Base-by-base conservation (phyloP, 1,284 basidiomycete genomes). In the Phaffia rhodozyma region DNA sequence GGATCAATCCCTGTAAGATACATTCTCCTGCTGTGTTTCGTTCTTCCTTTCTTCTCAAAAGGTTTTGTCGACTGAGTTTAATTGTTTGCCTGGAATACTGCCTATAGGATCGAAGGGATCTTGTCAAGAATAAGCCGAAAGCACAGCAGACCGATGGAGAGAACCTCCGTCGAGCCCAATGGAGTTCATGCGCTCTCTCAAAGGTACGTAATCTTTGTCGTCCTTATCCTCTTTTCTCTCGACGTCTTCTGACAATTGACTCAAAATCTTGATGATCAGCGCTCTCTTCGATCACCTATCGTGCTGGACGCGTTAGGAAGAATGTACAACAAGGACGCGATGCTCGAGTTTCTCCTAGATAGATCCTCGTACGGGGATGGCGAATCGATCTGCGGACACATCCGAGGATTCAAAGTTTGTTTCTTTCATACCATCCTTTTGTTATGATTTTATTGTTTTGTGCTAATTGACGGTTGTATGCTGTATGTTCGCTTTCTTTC, bases 271-370 rank as follows among this genome's bases (percentile, higher is more conserved):
- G 49, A 30, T 34, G 66, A 25, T 18, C 70, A 92, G 89, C 82
- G 83, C 67, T 84, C 84, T n/a, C 79, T 96, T 2, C 82, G 85
- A 69, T 84, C 89, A 67, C 92, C 91, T 0, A 79, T 94, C 18
- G 91, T 94, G 0, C 85, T 90, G 0, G 93, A 91, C 75, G 84
- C 85, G 0, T 78, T 96, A 0, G 92, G 92, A 30, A 92, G 91
- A 74, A 79, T 96, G 1, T 96, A 94, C 73, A 97, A 96, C 76
- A 94, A 93, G 73, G 91, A 92, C 71, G 84, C 91, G 0, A 78
- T 96, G 52, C 81, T 96, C 57, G 89, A 93, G 73, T 92, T 85
- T 74, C 79, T 94, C 47, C 77, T 96, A 29, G 86, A 93, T 74
- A 84, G 83, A 71, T 76, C 81, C 11, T 79, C 83, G 0, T 89